These are phyloP conservation scores for Discostella pseudostelligera DNA, from an alignment of 108 stramenopile genomes.

Conservation along the genomic window DNA sequence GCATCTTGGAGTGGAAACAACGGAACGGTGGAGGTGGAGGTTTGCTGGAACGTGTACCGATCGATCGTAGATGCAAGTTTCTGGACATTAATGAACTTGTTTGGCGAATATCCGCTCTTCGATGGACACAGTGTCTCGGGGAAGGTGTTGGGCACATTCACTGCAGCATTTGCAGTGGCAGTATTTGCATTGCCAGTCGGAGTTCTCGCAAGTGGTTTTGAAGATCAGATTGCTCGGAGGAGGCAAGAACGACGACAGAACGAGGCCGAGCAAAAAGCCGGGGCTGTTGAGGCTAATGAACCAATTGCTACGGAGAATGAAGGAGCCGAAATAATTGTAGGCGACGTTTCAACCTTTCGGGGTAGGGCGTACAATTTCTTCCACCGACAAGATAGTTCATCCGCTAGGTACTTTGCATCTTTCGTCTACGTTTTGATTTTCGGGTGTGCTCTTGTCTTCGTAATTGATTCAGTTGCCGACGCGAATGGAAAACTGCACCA, in stretches of 20 bases:
- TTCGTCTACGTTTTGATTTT: slow-evolving; percentile 61
- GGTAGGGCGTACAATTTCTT: slow-evolving; percentile 67
- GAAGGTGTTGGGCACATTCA: slow-evolving; percentile 78
- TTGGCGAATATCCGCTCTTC: slow-evolving; percentile 89
- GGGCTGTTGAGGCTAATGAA: slow-evolving; percentile 4
- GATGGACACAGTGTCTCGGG: slow-evolving; percentile 75
- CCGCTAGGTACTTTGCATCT: slow-evolving; percentile 49
- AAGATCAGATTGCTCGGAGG: slow-evolving; percentile 65
- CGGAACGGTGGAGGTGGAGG: slow-evolving; percentile 35
- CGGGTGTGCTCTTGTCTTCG: slow-evolving; percentile 62
- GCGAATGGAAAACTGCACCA: slow-evolving; percentile 25
- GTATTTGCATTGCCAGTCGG: slow-evolving; percentile 90
- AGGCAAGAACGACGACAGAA: slow-evolving; percentile 19
- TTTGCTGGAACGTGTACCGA: slow-evolving; percentile 78
- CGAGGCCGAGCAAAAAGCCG: slow-evolving; percentile 26
- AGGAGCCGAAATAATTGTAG: slow-evolving; percentile 29
- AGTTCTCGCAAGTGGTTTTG: slow-evolving; percentile 88
- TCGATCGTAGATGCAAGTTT: slow-evolving; percentile 72
- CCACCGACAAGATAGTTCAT: slow-evolving; percentile 37
- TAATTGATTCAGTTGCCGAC: slow-evolving; percentile 57
- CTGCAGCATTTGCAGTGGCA: slow-evolving; percentile 86
- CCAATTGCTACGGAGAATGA: slow-evolving; percentile 1
- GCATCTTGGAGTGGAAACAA: slow-evolving; percentile 5
- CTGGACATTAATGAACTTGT: slow-evolving; percentile 83
- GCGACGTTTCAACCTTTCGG: slow-evolving; percentile 39